phyloP scores from a whole-genome alignment of 2,329 filamentous ascomycete genomes.

The Berkeleyomyces basicola region DNA sequence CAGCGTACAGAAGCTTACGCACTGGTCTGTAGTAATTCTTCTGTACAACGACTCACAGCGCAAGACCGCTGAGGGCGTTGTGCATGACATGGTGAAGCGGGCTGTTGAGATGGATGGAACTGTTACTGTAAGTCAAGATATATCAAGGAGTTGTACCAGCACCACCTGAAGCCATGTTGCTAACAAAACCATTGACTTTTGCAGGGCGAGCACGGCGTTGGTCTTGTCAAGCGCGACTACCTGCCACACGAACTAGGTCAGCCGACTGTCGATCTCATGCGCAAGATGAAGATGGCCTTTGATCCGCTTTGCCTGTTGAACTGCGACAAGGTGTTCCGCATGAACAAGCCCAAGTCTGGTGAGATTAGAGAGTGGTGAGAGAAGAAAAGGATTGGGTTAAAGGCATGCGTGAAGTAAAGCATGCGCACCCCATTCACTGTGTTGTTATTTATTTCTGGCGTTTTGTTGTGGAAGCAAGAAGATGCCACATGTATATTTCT shows the following conservation, averaged over 20 bases:
- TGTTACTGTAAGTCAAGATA: slow-evolving; percentile 39
- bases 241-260: slow-evolving; percentile 61
- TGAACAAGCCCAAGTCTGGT: slow-evolving; percentile 31
- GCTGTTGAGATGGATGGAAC: slow-evolving; percentile 76
- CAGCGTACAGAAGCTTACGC: neutral
- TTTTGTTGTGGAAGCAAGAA: neutral
- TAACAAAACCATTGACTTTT: neutral
- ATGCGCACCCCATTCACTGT: neutral
- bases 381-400: neutral
- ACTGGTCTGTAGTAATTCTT: slow-evolving; percentile 29
- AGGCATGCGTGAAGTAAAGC: neutral
- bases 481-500: slow-evolving; percentile 1
- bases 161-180: neutral
- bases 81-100: slow-evolving; percentile 73
- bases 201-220: slow-evolving; percentile 66
- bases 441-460: neutral
- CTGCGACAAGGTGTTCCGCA: slow-evolving; percentile 50
- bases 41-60: slow-evolving; percentile 50
- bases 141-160: neutral
- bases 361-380: slow-evolving; percentile 29
- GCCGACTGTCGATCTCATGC: slow-evolving; percentile 64
- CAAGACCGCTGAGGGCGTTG: slow-evolving; percentile 48
- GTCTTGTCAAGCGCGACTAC: slow-evolving; percentile 72
- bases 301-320: slow-evolving; percentile 58
- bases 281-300: slow-evolving; percentile 68